phyloP scores from a whole-genome alignment of 2,329 filamentous ascomycete genomes.

The Cercospora nicotianae region DNA sequence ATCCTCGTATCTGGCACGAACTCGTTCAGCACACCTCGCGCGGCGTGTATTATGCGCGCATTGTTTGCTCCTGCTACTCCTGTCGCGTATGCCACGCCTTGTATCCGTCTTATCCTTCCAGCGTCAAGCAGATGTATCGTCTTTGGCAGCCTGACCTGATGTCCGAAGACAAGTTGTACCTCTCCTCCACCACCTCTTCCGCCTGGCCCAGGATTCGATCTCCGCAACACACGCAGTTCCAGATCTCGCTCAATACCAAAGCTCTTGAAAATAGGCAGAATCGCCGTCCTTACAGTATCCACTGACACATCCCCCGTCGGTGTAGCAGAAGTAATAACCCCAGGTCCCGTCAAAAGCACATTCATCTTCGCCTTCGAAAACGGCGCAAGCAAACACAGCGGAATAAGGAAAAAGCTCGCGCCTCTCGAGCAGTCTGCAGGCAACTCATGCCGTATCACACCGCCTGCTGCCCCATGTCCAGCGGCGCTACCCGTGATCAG shows the following conservation, averaged over 20 bases:
- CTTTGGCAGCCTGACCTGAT: constrained; percentile 89
- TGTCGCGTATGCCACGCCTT: constrained; percentile 90
- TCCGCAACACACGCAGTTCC: constrained; percentile 76
- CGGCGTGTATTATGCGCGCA: constrained; percentile 88
- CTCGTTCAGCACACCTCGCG: constrained; percentile 81
- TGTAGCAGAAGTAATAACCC: constrained; percentile 87
- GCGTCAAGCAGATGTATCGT: constrained; percentile 85
- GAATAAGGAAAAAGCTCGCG: constrained; percentile 87
- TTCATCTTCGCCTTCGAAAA: constrained; percentile 92
- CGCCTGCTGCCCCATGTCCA: constrained; percentile 69
- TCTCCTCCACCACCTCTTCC: constrained; percentile 83
- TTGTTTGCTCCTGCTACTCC: constrained; percentile 93
- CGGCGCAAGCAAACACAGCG: constrained; percentile 84
- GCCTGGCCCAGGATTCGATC: constrained; percentile 73
- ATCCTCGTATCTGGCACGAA: constrained; percentile 89
- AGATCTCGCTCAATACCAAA: constrained; percentile 88
- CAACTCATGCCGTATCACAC: constrained; percentile 78
- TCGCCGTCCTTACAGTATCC: constrained; percentile 89
- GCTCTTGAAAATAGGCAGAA: constrained; percentile 83
- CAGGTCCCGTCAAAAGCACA: constrained; percentile 83
- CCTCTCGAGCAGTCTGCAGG: constrained; percentile 76
- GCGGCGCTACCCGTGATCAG: constrained; percentile 83
- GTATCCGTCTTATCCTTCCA: constrained; percentile 81
- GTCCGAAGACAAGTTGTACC: constrained; percentile 90
- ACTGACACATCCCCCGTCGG: constrained; percentile 82